These are phyloP conservation scores for Quercus gilva DNA, from an alignment of 306 rosid genomes.

Conservation along the genomic window DNA sequence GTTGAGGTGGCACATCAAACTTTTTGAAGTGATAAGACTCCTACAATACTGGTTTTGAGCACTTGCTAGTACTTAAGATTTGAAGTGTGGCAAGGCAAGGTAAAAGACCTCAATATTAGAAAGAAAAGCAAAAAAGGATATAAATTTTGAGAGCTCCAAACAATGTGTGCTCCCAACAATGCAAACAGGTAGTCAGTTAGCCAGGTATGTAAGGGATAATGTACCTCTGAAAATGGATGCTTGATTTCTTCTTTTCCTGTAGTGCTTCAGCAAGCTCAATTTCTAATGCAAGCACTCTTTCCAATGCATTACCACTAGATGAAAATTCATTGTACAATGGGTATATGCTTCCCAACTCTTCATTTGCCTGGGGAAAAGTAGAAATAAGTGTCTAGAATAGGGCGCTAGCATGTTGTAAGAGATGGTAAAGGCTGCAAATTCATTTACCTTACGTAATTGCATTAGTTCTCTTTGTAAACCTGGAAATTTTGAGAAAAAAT, in stretches of 20 bases:
- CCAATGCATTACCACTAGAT: slow-evolving; percentile 74
- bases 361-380: slow-evolving; percentile 63
- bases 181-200: slow-evolving; percentile 12
- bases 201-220: slow-evolving; percentile 14
- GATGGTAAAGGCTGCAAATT: slow-evolving; percentile 15
- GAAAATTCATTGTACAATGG: slow-evolving; percentile 68
- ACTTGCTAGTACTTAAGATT: neutral
- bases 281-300: slow-evolving; percentile 94
- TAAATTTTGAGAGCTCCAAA: no score
- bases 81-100: neutral
- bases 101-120: neutral
- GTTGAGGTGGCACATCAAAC: neutral
- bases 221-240: slow-evolving; percentile 86
- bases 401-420: neutral
- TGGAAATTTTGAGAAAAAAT: slow-evolving; percentile 47
- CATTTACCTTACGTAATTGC: slow-evolving; percentile 69
- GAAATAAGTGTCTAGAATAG: slow-evolving; percentile 15
- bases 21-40: neutral
- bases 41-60: neutral
- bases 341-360: slow-evolving; percentile 70
- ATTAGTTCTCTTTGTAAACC: slow-evolving; percentile 68
- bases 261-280: slow-evolving; percentile 89
- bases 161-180: neutral
- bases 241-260: slow-evolving; percentile 73
- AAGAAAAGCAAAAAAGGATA: no score